A percentile compares a stretch with the other conserved stretches of the same genome.
Conservation (phyloP, 345 rosid genomes). For the Eucalyptus erythrocorys region DNA sequence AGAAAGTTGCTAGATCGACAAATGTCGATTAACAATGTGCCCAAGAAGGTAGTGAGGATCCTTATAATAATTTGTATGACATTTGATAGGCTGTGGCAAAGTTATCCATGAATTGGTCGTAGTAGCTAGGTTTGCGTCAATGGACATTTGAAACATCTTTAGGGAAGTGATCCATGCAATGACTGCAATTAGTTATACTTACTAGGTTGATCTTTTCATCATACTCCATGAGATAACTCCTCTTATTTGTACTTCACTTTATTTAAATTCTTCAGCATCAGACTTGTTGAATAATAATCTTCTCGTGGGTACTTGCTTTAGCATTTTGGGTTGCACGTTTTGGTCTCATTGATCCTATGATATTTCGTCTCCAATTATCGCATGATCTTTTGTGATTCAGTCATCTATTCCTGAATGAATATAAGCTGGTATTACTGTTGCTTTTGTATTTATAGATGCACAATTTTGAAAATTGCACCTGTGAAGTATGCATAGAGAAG, state of each 20-base stretch:
- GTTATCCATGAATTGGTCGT: neutral
- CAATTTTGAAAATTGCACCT: neutral
- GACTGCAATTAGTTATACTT: neutral
- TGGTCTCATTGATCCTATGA: neutral
- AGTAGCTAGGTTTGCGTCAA: neutral
- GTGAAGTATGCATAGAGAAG: neutral
- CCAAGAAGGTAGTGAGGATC: slow-evolving; percentile 56
- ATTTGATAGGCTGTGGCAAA: neutral
- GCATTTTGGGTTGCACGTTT: neutral
- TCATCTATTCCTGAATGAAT: neutral
- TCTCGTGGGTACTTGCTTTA: neutral
- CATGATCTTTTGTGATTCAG: neutral
- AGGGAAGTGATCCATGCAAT: neutral
- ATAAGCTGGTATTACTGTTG: neutral
- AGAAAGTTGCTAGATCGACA: slow-evolving; percentile 95
- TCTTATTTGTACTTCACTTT: neutral
- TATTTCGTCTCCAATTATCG: neutral
- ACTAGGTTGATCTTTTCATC: neutral
- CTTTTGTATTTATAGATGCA: neutral
- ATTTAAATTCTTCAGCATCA: neutral
- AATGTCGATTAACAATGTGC: slow-evolving; percentile 92
- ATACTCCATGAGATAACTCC: neutral
- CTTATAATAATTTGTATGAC: neutral
- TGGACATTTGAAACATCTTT: neutral
- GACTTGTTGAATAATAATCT: neutral